phyloP scores from a whole-genome alignment of 129 eudicot species.

The Flaveria linearis region DNA sequence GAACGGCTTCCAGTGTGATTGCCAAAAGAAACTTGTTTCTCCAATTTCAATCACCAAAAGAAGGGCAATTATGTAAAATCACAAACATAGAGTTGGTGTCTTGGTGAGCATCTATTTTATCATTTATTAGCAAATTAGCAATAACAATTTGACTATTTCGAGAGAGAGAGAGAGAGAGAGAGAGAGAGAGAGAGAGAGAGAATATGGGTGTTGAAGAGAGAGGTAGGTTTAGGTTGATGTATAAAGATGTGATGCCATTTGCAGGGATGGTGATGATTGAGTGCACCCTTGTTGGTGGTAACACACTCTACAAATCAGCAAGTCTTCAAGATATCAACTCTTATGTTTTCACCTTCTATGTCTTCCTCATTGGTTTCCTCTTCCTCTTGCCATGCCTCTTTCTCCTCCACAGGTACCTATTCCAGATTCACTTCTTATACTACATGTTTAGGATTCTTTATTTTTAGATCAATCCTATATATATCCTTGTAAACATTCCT shows the following conservation, averaged over 20 bases:
- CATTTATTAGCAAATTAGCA: no score
- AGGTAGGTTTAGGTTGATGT: neutral
- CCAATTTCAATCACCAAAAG: neutral
- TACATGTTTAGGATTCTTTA: no score
- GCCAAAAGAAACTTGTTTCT: no score
- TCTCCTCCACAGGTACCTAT: slow-evolving; percentile 21
- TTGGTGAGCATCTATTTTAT: neutral
- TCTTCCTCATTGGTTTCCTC: slow-evolving; percentile 32
- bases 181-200: slow-evolving; percentile 8
- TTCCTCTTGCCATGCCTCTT: slow-evolving; percentile 39
- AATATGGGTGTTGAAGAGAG: neutral
- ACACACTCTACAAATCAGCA: slow-evolving; percentile 47
- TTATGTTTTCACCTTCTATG: slow-evolving; percentile 47
- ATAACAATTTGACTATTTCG: no score
- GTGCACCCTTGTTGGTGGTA: slow-evolving; percentile 33
- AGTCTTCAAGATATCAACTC: slow-evolving; percentile 25
- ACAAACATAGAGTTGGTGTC: neutral
- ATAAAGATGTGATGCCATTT: slow-evolving; percentile 42
- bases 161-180: neutral
- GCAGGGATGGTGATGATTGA: slow-evolving; percentile 38
- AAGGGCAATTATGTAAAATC: slow-evolving; percentile 11
- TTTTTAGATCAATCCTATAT: no score
- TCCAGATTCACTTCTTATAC: neutral
- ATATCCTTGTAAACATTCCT: no score
- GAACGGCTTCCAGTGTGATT: no score